These are phyloP conservation scores for Fibroporia radiculosa DNA, from an alignment of 768 basidiomycete species.

Conservation along the genomic window DNA sequence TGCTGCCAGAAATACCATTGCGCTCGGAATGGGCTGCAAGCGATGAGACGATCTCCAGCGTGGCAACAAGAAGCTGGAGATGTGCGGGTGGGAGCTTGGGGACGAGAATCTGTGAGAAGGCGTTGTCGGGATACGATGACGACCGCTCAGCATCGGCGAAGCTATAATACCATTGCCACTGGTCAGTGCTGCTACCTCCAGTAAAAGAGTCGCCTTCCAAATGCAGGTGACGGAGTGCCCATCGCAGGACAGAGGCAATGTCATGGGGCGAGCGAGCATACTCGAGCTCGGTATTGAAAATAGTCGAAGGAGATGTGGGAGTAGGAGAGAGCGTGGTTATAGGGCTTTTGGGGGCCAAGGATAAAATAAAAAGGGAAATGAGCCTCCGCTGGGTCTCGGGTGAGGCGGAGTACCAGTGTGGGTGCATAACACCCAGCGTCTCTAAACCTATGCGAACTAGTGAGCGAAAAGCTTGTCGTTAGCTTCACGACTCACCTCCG, in stretches of 20 bases:
- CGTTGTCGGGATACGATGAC: slow-evolving; percentile 51
- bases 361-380: slow-evolving; percentile 65
- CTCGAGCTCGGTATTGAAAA: slow-evolving; percentile 59
- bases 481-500: slow-evolving; percentile 34
- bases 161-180: slow-evolving; percentile 56
- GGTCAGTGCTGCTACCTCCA: slow-evolving; percentile 26
- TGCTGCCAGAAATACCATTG: slow-evolving; percentile 73
- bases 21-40: slow-evolving; percentile 65
- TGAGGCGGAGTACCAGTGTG: slow-evolving; percentile 76
- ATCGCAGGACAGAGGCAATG: slow-evolving; percentile 72
- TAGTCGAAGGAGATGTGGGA: slow-evolving; percentile 35
- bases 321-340: slow-evolving; percentile 45
- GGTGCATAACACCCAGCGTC: slow-evolving; percentile 77
- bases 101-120: slow-evolving; percentile 53
- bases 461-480: not conserved
- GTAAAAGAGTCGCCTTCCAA: slow-evolving; percentile 57
- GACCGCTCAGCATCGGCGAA: slow-evolving; percentile 56
- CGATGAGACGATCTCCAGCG: slow-evolving; percentile 57
- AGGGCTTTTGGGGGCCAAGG: slow-evolving; percentile 41
- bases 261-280: slow-evolving; percentile 67
- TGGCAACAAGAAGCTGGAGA: slow-evolving; percentile 46
- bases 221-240: slow-evolving; percentile 70
- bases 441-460: slow-evolving; percentile 53
- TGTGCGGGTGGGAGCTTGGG: slow-evolving; percentile 56
- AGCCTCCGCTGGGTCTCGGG: slow-evolving; percentile 60